Conservation (phyloP, 1,139 yeast genomes). For the Kodamaea anthophila region DNA sequence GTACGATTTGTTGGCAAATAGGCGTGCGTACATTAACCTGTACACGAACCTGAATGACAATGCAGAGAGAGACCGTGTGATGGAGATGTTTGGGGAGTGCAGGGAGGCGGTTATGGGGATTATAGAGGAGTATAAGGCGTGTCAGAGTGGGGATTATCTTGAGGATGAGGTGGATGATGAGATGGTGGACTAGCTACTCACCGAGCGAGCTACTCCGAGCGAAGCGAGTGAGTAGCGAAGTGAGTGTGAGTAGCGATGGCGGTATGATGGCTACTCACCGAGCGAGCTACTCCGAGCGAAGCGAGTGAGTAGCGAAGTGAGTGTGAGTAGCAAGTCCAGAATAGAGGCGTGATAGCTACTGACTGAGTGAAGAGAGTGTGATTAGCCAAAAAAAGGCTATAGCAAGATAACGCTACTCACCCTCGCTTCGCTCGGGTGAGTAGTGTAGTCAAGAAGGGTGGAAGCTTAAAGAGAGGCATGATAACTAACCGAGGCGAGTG, state of each 20-base stretch:
- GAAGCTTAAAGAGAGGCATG: too few relatives aligned
- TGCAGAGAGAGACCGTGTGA: slow-evolving; percentile 38
- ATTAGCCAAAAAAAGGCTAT: too few relatives aligned
- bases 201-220: neutral
- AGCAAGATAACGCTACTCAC: too few relatives aligned
- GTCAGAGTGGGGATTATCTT: slow-evolving; percentile 51
- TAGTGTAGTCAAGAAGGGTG: too few relatives aligned
- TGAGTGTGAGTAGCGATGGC: too few relatives aligned
- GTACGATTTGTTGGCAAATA: slow-evolving; percentile 70
- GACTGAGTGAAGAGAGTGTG: neutral
- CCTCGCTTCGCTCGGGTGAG: too few relatives aligned
- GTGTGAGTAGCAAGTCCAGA: too few relatives aligned
- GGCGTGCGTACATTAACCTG: slow-evolving; percentile 81
- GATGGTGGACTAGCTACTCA: slow-evolving; percentile 8
- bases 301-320: too few relatives aligned
- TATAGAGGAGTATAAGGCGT: slow-evolving; percentile 65
- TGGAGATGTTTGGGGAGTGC: slow-evolving; percentile 76
- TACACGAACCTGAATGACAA: slow-evolving; percentile 53
- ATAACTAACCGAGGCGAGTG: too few relatives aligned
- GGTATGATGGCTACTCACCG: slow-evolving; percentile 5
- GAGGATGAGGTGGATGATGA: slow-evolving; percentile 32
- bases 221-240: too few relatives aligned
- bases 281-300: neutral
- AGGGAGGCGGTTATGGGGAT: slow-evolving; percentile 64
- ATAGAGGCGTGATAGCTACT: slow-evolving; percentile 9